These are phyloP conservation scores for Sporothrix euskadiensis DNA, from an alignment of 2,329 filamentous ascomycete genomes.

Conservation along the genomic window DNA sequence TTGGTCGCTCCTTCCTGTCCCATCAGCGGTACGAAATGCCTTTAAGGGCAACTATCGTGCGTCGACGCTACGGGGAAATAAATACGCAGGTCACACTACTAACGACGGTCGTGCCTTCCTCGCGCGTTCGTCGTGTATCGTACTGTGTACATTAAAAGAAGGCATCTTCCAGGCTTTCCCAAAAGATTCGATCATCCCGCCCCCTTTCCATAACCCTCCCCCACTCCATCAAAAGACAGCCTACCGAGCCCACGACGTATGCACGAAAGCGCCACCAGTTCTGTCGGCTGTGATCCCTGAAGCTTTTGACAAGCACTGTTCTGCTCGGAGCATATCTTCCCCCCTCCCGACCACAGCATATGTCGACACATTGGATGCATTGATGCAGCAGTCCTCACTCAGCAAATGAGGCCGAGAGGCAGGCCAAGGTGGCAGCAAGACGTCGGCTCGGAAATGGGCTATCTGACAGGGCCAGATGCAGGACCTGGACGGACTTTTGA, in stretches of 20 bases:
- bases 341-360: neutral
- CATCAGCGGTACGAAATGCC: neutral
- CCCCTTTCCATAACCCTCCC: neutral
- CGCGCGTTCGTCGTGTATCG: neutral
- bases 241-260: neutral
- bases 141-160: neutral
- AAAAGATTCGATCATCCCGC: constrained; percentile 2
- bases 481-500: neutral
- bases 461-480: neutral
- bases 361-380: neutral
- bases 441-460: constrained; percentile 8
- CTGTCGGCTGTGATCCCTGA: neutral
- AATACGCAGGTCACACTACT: neutral
- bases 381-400: neutral
- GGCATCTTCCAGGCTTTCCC: neutral
- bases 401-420: neutral
- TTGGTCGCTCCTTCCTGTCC: neutral
- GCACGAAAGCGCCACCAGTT: neutral
- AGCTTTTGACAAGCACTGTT: neutral
- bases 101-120: neutral
- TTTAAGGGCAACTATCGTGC: neutral
- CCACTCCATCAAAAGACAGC: neutral
- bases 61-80: neutral
- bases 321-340: neutral
- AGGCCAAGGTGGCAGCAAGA: neutral